phyloP scores from a whole-genome alignment of 2,329 filamentous ascomycete species.

The Periconia digitata region DNA sequence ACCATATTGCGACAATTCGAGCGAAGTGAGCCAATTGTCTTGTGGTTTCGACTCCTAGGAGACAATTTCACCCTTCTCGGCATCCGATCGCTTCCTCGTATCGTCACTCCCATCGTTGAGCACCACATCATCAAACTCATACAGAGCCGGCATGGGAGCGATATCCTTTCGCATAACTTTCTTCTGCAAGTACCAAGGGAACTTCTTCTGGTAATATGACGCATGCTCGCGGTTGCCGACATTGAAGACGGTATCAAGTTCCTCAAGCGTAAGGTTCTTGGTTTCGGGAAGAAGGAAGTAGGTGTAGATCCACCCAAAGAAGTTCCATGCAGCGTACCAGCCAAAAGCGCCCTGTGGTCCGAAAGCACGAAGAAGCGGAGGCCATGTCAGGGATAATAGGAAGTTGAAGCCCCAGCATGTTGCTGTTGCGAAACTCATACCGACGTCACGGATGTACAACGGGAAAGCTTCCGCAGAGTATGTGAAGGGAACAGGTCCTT shows the following conservation, averaged over 20 bases:
- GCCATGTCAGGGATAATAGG: conserved; percentile 57
- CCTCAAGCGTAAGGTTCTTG: conserved; percentile 32
- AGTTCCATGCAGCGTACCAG: conserved; percentile 59
- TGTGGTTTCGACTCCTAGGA: neutral
- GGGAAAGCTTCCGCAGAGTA: conserved; percentile 49
- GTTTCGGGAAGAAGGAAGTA: conserved; percentile 36
- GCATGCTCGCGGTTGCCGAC: conserved; percentile 29
- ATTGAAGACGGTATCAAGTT: conserved; percentile 34
- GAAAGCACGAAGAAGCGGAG: conserved; percentile 51
- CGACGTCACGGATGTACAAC: conserved; percentile 47
- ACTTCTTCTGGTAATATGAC: conserved; percentile 27
- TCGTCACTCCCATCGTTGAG: neutral
- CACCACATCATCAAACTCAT: conserved; percentile 18
- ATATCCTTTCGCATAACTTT: conserved; percentile 35
- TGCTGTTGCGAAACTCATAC: conserved; percentile 50
- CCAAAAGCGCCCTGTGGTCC: conserved; percentile 55
- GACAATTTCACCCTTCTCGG: neutral
- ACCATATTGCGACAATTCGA: no score
- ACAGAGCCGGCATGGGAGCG: conserved; percentile 26
- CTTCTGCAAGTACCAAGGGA: conserved; percentile 42
- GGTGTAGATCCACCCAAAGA: conserved; percentile 52
- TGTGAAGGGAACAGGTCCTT: conserved; percentile 38
- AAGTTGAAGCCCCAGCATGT: conserved; percentile 63
- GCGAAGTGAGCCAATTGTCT: no score
- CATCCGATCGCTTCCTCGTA: neutral